Percentiles rank a stretch among this genome's conserved stretches.
These are phyloP conservation scores for Naumovozyma dairenensis DNA, from an alignment of 805 yeast species.

Conservation along the genomic window DNA sequence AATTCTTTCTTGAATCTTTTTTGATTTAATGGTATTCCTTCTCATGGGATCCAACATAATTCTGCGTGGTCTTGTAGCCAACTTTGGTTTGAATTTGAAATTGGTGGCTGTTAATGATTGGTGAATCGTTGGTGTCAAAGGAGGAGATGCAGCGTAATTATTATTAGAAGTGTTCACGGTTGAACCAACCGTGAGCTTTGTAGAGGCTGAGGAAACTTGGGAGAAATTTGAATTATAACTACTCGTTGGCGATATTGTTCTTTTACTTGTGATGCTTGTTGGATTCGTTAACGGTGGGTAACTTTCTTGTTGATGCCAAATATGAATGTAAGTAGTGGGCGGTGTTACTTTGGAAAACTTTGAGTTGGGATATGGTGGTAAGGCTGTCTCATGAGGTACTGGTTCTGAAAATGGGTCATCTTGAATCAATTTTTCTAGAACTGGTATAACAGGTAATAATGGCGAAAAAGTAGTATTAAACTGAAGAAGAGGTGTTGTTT, in stretches of 20 bases:
- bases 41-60: conserved; percentile 17
- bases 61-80: not conserved
- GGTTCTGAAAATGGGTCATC: conserved; percentile 20
- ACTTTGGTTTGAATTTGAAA: conserved; percentile 18
- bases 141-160: too few relatives aligned
- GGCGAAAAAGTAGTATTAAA: too few relatives aligned
- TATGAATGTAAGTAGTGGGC: too few relatives aligned
- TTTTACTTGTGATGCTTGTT: not conserved
- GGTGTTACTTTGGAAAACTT: too few relatives aligned
- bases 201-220: conserved; percentile 11
- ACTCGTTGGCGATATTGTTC: conserved; percentile 13
- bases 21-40: conserved; percentile 15
- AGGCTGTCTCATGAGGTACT: conserved; percentile 16
- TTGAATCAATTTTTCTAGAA: conserved; percentile 14
- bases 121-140: not conserved
- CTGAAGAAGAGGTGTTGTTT: too few relatives aligned
- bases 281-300: conserved; percentile 2
- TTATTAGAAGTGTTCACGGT: too few relatives aligned
- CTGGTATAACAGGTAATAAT: conserved; percentile 10
- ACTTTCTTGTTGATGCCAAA: conserved; percentile 29
- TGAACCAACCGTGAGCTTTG: conserved; percentile 1
- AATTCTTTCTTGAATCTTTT: conserved; percentile 12
- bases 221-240: conserved; percentile 20
- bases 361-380: conserved; percentile 2
- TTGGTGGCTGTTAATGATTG: not conserved